phyloP scores from a whole-genome alignment of 352 stramenopile species.

The Phytophthora pseudosyringae region DNA sequence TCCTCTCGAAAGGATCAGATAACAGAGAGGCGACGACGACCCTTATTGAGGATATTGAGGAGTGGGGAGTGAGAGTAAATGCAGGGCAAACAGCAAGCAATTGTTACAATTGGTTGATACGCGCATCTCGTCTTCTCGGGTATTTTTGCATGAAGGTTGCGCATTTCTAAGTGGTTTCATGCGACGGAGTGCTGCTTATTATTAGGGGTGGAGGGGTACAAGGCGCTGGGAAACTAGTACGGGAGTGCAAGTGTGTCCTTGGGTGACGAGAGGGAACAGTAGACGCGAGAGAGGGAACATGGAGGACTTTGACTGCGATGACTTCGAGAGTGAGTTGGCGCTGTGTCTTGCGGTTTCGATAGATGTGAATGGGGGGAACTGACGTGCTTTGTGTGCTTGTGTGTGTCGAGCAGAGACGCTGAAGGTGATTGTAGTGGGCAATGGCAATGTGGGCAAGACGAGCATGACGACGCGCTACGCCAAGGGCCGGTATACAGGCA shows the following conservation, averaged over 20 bases:
- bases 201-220: slow-evolving; percentile 2
- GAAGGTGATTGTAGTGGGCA: slow-evolving; percentile 86
- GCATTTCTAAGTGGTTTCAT: too few species aligned
- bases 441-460: slow-evolving; percentile 87
- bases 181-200: neutral
- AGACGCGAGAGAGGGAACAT: slow-evolving; percentile 7
- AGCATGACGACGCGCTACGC: slow-evolving; percentile 83
- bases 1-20: neutral
- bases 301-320: slow-evolving; percentile 70
- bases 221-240: neutral
- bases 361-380: neutral
- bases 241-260: too few species aligned
- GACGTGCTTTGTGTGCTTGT: neutral
- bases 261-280: neutral
- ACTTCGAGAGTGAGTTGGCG: slow-evolving; percentile 70
- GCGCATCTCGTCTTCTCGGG: too few species aligned
- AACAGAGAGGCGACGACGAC: slow-evolving; percentile 1
- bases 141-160: too few species aligned
- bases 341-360: neutral
- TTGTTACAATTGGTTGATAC: too few species aligned
- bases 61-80: too few species aligned
- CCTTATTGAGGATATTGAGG: too few species aligned
- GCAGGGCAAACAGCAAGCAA: too few species aligned
- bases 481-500: slow-evolving; percentile 77
- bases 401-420: slow-evolving; percentile 57